Evolutionary conservation across 176 grass and related monocot species (phyloP), one percentile per base, ranked within the genome.

Genomic region (Triticum monococcum): DNA sequence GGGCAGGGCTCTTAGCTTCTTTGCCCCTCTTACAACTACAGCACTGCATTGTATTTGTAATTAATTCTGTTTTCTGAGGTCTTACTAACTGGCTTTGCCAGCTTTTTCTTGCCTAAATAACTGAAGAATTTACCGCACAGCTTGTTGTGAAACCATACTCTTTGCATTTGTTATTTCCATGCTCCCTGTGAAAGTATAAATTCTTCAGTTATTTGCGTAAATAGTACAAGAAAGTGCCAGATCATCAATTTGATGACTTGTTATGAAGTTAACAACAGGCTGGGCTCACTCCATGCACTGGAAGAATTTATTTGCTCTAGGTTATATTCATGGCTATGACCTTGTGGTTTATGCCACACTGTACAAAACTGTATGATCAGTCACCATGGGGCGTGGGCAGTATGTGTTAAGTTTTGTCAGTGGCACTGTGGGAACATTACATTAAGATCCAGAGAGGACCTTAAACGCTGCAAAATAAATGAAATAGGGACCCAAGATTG

Each of bases 341-440:
- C 52, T 77, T 78, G 37, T 72, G 77, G 70, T 89, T 81, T 81
- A 20, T 89, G 8, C 61, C 77, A 68, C 40, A 2, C 75, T 86
- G 56, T 54, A 83, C 25, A 76, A 76, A 4, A 76, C 23, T 83
- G 23, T 32, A 43, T 81, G 25, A 83, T 64, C 18, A 32, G 1
- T 48, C 31, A 78, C 43, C 74, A 8, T 30, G 4, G 6, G 64
- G 32, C 10, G 18, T 16, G 16, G 63, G 46, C 23, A 28, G 4
- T 79, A 22, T 61, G 37, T 81, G 38, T 40, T 66, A 50, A 66
- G 46, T 32, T 76, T 56, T 75, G 52, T 7, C 20, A 50, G 23
- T 28, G 37, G 1, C 23, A 18, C 9, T 22, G 31, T 16, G 28
- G 4, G 33, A 12, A 7, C 36, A 62, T 83, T 88, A 60, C 70